Base-by-base conservation (phyloP, 2,329 filamentous ascomycete species). In the Hawksworthiomyces lignivorus region DNA sequence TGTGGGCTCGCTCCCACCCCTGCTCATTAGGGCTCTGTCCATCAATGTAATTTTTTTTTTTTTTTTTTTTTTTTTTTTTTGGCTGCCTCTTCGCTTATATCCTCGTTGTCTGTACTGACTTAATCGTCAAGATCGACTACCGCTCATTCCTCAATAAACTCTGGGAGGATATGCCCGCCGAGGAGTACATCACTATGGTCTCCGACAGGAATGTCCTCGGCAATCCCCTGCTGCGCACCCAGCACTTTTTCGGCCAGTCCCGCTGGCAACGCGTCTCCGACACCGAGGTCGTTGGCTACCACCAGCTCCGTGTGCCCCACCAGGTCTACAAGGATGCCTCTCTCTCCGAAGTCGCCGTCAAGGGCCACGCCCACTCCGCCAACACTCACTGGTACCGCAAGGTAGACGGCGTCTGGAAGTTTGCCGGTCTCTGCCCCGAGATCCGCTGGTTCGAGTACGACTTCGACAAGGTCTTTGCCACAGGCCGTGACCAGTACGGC, bases 81-180 rank as follows among this genome's bases (percentile, higher is more conserved):
- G n/a, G n/a, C n/a, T n/a, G n/a, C n/a, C n/a, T n/a, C n/a, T n/a
- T n/a, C n/a, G n/a, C n/a, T n/a, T n/a, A n/a, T n/a, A n/a, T n/a
- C n/a, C n/a, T n/a, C n/a, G n/a, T n/a, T n/a, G n/a, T n/a, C n/a
- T n/a, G n/a, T n/a, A n/a, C n/a, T n/a, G n/a, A n/a, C n/a, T 35
- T 38, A 11, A 45, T 32, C 22, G 9, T 17, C 27, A 58, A 82
- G 70, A 72, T 87, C 53, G 84, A 88, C 68, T 88, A 88, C 71
- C 75, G 73, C 38, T 69, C 72, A 30, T 75, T 81, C 59, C 69
- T 77, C 39, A 68, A 76, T 57, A 72, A 72, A 55, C 58, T 73
- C 43, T 81, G 76, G 76, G 70, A 75, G 36, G 66, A 69, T 37
- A 80, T 82, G 75, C 65, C 73, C 2, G 73, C 75, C 1, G 68